phyloP scores from a whole-genome alignment of 495 filamentous ascomycete genomes.

The Penicillium atrosanguineum region DNA sequence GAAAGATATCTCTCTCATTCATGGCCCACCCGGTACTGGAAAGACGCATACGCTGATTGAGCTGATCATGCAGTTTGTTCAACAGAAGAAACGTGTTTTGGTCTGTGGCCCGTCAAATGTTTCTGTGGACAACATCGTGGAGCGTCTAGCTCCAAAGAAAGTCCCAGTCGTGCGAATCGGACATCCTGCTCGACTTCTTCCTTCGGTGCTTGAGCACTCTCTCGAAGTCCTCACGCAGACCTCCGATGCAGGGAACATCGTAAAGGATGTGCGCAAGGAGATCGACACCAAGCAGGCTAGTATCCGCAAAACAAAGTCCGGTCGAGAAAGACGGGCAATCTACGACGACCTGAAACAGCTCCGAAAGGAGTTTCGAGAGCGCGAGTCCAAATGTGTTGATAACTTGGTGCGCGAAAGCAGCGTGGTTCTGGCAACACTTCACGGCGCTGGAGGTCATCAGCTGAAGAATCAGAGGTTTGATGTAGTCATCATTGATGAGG shows the following conservation, averaged over 20 bases:
- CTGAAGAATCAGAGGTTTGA: slow-evolving; percentile 81
- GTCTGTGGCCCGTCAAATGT: slow-evolving; percentile 97
- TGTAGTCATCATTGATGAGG: slow-evolving; percentile 93
- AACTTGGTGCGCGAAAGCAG: slow-evolving; percentile 72
- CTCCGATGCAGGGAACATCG: slow-evolving; percentile 83
- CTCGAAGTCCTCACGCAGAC: slow-evolving; percentile 91
- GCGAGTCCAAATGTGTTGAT: slow-evolving; percentile 77
- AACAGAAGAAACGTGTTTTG: slow-evolving; percentile 67
- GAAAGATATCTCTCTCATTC: slow-evolving; percentile 84
- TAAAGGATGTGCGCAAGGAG: slow-evolving; percentile 86
- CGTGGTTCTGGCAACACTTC: slow-evolving; percentile 88
- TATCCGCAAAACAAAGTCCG: slow-evolving; percentile 81
- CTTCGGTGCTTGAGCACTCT: slow-evolving; percentile 83
- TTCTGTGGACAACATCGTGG: slow-evolving; percentile 98
- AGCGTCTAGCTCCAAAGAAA: slow-evolving; percentile 77
- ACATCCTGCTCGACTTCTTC: slow-evolving; percentile 88
- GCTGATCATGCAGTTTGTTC: slow-evolving; percentile 82
- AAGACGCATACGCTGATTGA: slow-evolving; percentile 98
- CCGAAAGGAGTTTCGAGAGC: slow-evolving; percentile 81
- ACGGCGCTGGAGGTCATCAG: slow-evolving; percentile 88
- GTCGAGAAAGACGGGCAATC: slow-evolving; percentile 74
- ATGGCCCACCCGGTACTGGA: slow-evolving; percentile 93
- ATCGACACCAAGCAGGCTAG: slow-evolving; percentile 91
- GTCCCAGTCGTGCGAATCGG: slow-evolving; percentile 87
- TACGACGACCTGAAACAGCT: slow-evolving; percentile 83